A percentile compares a stretch with the other conserved stretches of the same genome.
phyloP scores from a whole-genome alignment of 257 asterid species.

The Capsicum baccatum region DNA sequence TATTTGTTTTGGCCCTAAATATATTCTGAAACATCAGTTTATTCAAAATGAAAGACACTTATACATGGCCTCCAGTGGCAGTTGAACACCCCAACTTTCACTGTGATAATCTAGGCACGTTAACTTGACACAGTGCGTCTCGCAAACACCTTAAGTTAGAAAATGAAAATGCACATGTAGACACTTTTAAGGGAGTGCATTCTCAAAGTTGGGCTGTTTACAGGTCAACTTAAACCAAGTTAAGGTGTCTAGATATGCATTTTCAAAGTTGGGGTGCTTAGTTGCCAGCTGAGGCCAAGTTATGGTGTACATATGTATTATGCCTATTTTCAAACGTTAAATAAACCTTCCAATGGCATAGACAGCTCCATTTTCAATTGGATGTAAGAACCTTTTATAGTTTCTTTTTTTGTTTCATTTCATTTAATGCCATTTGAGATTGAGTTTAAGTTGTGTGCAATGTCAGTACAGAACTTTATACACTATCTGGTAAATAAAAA shows the following conservation, averaged over 20 bases:
- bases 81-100: neutral
- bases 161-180: neutral
- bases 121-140: neutral
- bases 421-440: neutral
- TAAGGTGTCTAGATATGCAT: neutral
- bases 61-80: neutral
- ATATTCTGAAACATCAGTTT: constrained; percentile 11
- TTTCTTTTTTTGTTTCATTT: neutral
- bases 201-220: neutral
- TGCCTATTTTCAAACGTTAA: constrained; percentile 3
- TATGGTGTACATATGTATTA: neutral
- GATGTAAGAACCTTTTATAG: neutral
- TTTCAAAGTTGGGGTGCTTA: neutral
- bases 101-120: neutral
- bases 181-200: neutral
- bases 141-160: neutral
- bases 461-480: neutral
- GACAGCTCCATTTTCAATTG: constrained; percentile 10
- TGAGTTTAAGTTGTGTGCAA: constrained; percentile 6
- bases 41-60: neutral
- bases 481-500: neutral
- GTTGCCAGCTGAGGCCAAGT: neutral
- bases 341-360: neutral
- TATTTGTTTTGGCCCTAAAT: constrained; percentile 1
- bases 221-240: neutral